Percentiles rank a stretch among this genome's conserved stretches.
phyloP scores from a whole-genome alignment of 2,329 filamentous ascomycete genomes.

The Aspergillus vadensis region DNA sequence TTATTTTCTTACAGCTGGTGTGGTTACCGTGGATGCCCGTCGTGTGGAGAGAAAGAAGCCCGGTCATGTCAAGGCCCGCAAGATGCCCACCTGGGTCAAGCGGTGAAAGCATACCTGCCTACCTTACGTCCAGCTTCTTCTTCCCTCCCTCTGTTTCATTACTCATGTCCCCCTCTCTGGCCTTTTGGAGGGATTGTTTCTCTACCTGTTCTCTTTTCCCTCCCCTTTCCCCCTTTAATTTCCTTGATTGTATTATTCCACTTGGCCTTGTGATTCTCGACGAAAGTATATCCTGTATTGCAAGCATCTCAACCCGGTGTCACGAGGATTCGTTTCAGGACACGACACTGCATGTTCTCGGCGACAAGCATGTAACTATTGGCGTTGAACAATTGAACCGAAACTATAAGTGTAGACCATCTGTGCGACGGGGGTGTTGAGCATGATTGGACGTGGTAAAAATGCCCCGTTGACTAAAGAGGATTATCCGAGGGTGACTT shows the following conservation, averaged over 20 bases:
- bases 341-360: conserved; percentile 24
- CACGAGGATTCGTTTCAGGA: conserved; percentile 21
- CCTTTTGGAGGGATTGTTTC: conserved; percentile 4
- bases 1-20: conserved; percentile 67
- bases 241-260: conserved; percentile 26
- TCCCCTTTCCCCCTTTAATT: not conserved
- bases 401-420: conserved; percentile 17
- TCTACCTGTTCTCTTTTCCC: conserved; percentile 21
- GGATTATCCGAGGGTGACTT: not conserved
- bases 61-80: conserved; percentile 92
- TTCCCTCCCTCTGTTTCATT: too few species aligned
- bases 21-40: conserved; percentile 86
- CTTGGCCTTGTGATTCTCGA: conserved; percentile 17
- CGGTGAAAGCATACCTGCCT: conserved; percentile 46
- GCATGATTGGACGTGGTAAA: conserved; percentile 6
- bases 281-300: conserved; percentile 23
- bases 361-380: conserved; percentile 28
- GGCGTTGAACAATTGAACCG: conserved; percentile 21
- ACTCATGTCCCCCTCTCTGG: not conserved
- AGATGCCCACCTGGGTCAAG: conserved; percentile 99
- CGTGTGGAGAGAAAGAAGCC: conserved; percentile 98
- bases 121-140: too few species aligned
- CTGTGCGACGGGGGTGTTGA: conserved; percentile 12
- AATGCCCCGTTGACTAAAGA: conserved; percentile 3
- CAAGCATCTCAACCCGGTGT: conserved; percentile 18